phyloP scores from a whole-genome alignment of 805 yeast genomes.

The Wickerhamomyces hampshirensis region DNA sequence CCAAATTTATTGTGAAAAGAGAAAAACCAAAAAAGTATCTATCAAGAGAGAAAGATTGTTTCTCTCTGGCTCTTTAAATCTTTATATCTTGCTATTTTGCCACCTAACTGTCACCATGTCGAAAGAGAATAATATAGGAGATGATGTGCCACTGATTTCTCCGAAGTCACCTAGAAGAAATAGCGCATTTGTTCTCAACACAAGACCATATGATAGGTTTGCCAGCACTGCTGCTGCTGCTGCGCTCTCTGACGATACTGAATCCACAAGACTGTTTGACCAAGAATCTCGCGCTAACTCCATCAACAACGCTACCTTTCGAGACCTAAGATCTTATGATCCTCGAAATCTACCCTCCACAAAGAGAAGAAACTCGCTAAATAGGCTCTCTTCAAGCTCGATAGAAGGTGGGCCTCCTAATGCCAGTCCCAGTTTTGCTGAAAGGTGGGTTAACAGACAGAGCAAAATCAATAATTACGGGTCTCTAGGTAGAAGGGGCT shows the following conservation, averaged over 20 bases:
- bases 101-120: not conserved
- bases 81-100: not conserved
- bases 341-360: conserved; percentile 8
- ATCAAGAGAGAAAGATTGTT: too few relatives aligned
- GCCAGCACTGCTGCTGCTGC: too few relatives aligned
- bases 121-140: not conserved
- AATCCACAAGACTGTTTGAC: not conserved
- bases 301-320: conserved; percentile 4
- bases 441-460: conserved; percentile 25
- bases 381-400: not conserved
- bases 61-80: not conserved
- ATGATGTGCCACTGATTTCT: too few relatives aligned
- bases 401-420: not conserved
- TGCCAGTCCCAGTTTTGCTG: conserved; percentile 23
- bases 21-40: too few relatives aligned
- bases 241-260: too few relatives aligned
- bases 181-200: too few relatives aligned
- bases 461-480: conserved; percentile 3
- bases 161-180: too few relatives aligned
- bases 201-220: too few relatives aligned
- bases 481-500: conserved; percentile 1
- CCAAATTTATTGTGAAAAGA: too few relatives aligned
- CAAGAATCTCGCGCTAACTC: conserved; percentile 1
- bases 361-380: conserved; percentile 4
- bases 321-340: conserved; percentile 15